phyloP scores from a whole-genome alignment of 2,329 filamentous ascomycete species.

The Paecilomyces sp. region DNA sequence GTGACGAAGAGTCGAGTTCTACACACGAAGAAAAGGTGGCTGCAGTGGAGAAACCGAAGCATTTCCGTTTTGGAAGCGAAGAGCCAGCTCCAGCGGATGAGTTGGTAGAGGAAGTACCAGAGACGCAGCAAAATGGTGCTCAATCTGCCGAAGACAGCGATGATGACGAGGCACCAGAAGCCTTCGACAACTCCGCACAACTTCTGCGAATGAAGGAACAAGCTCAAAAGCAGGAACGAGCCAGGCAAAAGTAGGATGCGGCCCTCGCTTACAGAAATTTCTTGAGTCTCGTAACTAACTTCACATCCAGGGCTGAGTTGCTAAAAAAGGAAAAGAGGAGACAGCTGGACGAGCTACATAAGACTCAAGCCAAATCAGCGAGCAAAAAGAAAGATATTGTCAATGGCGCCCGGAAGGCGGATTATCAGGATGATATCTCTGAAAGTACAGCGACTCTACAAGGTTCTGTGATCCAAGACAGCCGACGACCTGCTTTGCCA shows the following conservation, averaged over 20 bases:
- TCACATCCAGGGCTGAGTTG: conserved; percentile 27
- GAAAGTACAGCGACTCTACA: conserved; percentile 36
- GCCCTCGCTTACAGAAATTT: neutral
- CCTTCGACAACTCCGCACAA: conserved; percentile 33
- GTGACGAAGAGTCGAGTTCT: conserved; percentile 6
- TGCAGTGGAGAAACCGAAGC: conserved; percentile 14
- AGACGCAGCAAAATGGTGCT: conserved; percentile 10
- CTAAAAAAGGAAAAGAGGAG: conserved; percentile 32
- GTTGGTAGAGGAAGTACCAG: conserved; percentile 11
- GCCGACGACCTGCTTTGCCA: conserved; percentile 35
- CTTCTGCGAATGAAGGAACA: conserved; percentile 29
- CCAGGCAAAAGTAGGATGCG: conserved; percentile 27
- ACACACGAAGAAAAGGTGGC: neutral
- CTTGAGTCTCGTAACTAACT: conserved; percentile 12
- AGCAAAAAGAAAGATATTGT: conserved; percentile 20
- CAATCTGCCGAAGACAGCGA: conserved; percentile 21
- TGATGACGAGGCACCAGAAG: conserved; percentile 37
- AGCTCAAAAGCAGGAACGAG: conserved; percentile 30
- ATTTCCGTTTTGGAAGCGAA: conserved; percentile 36
- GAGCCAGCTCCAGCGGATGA: conserved; percentile 23
- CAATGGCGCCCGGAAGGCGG: conserved; percentile 1
- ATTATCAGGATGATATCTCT: conserved; percentile 26
- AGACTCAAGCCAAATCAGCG: conserved; percentile 28
- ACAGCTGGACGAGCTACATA: conserved; percentile 31
- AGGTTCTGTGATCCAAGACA: conserved; percentile 28